Evolutionary conservation across 148 eudicot genomes (phyloP), one percentile per base, ranked within the genome.

Genomic region (Nyssa sinensis): DNA sequence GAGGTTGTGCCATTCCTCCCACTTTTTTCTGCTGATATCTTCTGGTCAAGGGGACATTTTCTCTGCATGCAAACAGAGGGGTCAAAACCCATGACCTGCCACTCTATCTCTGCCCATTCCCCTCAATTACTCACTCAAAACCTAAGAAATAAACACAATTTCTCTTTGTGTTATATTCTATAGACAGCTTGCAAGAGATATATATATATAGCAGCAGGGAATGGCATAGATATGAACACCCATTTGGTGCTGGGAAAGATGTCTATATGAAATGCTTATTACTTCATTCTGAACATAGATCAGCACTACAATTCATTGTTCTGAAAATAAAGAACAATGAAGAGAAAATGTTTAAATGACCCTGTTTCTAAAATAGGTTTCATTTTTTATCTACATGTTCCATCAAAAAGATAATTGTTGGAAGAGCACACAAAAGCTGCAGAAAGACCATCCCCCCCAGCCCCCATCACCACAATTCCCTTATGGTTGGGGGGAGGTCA

Each of bases 101-200:
- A 66, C 44, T n/a, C n/a, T n/a, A 55, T 53, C 55, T 66, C 1
- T 74, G 69, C 71, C 78, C 78, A 75, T 37, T 66, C n/a, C 64
- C 49, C 77, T 25, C 70, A 32, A 33, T 74, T 53, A 64, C 63
- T 30, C 34, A 16, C 25, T 24, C 55, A 35, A 67, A 39, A 53
- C 32, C 27, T 33, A 21, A 59, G 25, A 29, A 24, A 53, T 8
- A 39, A 4, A 16, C 76, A 35, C 30, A 23, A 13, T 10, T 33
- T 2, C 51, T 37, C 9, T 9, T 21, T 35, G 12, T 41, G 49
- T n/a, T n/a, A 41, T 5, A 41, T 41, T 12, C 12, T 5, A 12
- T 41, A 5, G 49, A 41, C 5, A 60, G 24, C 13, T 66, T 67
- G 66, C 66, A 57, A 41, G 16, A 17, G 47, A n/a, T n/a, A n/a